Conservation (phyloP, 2,329 filamentous ascomycete genomes). For the Talaromyces sp. region DNA sequence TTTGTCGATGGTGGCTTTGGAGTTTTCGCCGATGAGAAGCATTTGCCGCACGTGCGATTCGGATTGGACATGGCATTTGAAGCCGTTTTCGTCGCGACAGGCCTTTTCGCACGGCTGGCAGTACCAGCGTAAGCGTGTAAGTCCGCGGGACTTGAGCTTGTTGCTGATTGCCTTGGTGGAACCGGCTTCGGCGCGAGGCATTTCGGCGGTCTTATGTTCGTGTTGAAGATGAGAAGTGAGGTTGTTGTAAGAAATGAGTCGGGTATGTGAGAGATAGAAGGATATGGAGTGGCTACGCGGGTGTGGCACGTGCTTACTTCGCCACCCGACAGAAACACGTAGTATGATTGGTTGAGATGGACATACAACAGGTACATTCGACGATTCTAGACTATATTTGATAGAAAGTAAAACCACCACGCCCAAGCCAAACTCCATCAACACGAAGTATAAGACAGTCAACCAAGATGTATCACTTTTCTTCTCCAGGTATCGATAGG, state of each 20-base stretch:
- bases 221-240: no score
- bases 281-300: background rate
- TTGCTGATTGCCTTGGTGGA: slow-evolving; percentile 88
- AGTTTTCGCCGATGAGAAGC: slow-evolving; percentile 80
- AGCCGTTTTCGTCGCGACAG: slow-evolving; percentile 82
- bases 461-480: background rate
- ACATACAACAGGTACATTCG: no score
- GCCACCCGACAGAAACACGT: background rate
- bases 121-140: slow-evolving; percentile 85
- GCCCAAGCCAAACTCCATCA: slow-evolving; percentile 1
- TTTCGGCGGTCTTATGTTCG: slow-evolving; percentile 45
- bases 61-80: slow-evolving; percentile 78
- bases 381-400: background rate
- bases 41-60: slow-evolving; percentile 90
- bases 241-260: background rate
- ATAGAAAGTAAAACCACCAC: background rate
- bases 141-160: slow-evolving; percentile 71
- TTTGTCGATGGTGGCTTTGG: slow-evolving; percentile 76
- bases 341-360: background rate
- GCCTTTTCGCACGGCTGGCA: slow-evolving; percentile 68
- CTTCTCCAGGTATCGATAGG: background rate
- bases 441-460: no score
- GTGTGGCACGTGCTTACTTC: background rate
- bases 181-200: slow-evolving; percentile 90
- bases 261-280: background rate